These are phyloP conservation scores for Russula dissimulans DNA, from an alignment of 768 basidiomycete genomes.

Conservation along the genomic window DNA sequence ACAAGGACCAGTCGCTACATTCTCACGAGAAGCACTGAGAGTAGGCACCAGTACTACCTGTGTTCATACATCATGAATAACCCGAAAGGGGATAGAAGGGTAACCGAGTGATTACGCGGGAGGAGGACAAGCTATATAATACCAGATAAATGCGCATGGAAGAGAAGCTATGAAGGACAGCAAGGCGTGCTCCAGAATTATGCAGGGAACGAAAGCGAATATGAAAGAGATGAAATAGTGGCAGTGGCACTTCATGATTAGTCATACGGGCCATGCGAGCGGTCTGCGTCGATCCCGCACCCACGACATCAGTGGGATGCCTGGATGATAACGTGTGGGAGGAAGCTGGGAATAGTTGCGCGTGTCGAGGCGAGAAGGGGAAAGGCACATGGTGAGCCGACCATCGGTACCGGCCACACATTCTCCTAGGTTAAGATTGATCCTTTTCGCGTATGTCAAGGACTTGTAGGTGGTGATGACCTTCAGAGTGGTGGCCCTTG, in stretches of 20 bases:
- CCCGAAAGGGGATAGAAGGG: constrained; percentile 20
- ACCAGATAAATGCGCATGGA: constrained; percentile 17
- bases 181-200: not conserved
- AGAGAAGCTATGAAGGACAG: not conserved
- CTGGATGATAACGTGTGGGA: not conserved
- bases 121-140: not conserved
- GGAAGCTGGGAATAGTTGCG: not conserved
- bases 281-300: no score
- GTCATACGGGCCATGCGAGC: not conserved
- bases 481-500: constrained; percentile 4
- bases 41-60: not conserved
- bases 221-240: not conserved
- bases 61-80: constrained; percentile 23
- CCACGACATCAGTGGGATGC: not conserved
- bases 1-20: constrained; percentile 12
- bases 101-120: constrained; percentile 6
- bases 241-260: not conserved
- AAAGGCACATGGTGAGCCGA: not conserved
- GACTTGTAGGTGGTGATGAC: not conserved
- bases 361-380: no score
- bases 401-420: not conserved
- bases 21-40: constrained; percentile 9
- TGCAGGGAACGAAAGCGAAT: not conserved
- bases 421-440: not conserved
- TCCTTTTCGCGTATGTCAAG: constrained; percentile 9